A percentile compares a stretch with the other conserved stretches of the same genome.
These are phyloP conservation scores for Salvia miltiorrhiza DNA, from an alignment of 257 asterid species.

Conservation along the genomic window DNA sequence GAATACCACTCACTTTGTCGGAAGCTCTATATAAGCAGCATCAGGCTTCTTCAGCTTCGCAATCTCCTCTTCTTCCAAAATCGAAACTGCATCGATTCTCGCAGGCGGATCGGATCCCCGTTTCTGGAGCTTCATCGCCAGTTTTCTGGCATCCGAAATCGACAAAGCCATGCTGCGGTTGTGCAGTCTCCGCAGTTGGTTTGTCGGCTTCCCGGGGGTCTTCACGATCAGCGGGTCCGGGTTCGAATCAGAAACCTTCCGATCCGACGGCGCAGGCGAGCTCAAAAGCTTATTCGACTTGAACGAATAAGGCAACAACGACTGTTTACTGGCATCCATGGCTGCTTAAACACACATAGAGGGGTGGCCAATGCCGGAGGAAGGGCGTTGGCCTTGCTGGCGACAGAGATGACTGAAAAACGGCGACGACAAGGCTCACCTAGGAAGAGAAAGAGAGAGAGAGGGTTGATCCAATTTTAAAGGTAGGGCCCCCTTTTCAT, in stretches of 20 bases:
- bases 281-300: conserved; percentile 46
- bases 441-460: no score
- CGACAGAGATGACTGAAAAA: no score
- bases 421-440: no score
- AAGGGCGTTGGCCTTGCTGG: no score
- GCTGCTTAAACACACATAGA: conserved; percentile 8
- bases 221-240: conserved; percentile 41
- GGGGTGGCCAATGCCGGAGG: no score
- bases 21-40: conserved; percentile 36
- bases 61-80: conserved; percentile 15
- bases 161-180: conserved; percentile 53
- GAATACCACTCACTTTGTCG: conserved; percentile 56
- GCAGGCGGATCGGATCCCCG: conserved; percentile 22
- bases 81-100: conserved; percentile 21
- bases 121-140: conserved; percentile 52
- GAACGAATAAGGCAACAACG: conserved; percentile 30
- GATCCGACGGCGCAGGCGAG: conserved; percentile 37
- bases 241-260: conserved; percentile 21
- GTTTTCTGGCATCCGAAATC: conserved; percentile 52
- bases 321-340: conserved; percentile 47
- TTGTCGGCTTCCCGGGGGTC: conserved; percentile 65
- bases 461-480: no score
- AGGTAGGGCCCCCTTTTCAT: no score
- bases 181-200: conserved; percentile 49
- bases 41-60: conserved; percentile 32